These are phyloP conservation scores for Gnaphalium uliginosum DNA, from an alignment of 129 eudicot species.

Conservation along the genomic window DNA sequence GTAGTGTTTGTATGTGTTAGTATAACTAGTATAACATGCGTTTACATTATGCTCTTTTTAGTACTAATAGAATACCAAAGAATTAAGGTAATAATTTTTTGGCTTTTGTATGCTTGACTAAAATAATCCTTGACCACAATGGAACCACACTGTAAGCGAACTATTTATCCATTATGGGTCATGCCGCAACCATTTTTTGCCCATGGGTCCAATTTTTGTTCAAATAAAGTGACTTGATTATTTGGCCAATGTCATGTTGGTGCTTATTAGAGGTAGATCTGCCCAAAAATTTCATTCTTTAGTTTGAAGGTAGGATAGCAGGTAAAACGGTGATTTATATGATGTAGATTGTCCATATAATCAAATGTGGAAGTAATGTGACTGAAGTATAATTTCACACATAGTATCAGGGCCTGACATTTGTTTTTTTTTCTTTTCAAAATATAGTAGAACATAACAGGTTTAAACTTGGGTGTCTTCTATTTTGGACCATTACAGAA, in stretches of 20 bases:
- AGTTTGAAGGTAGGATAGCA: constrained; percentile 12
- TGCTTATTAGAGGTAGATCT: background rate
- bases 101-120: background rate
- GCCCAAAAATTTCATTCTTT: background rate
- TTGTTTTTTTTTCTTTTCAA: background rate
- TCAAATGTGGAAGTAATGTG: background rate
- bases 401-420: background rate
- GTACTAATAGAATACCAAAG: too few relatives aligned
- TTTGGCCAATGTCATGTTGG: background rate
- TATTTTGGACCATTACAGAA: background rate
- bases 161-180: background rate
- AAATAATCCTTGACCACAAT: background rate
- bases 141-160: background rate
- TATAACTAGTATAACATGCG: too few relatives aligned
- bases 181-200: background rate
- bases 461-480: background rate
- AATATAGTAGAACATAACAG: background rate
- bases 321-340: background rate
- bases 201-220: background rate
- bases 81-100: background rate
- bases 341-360: background rate
- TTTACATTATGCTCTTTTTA: too few relatives aligned
- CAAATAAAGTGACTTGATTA: too few relatives aligned
- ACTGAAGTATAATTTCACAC: background rate
- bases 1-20: too few relatives aligned